A percentile compares a stretch with the other conserved stretches of the same genome.
phyloP scores from a whole-genome alignment of 2,329 filamentous ascomycete genomes.

The Nigrospora sphaerica region DNA sequence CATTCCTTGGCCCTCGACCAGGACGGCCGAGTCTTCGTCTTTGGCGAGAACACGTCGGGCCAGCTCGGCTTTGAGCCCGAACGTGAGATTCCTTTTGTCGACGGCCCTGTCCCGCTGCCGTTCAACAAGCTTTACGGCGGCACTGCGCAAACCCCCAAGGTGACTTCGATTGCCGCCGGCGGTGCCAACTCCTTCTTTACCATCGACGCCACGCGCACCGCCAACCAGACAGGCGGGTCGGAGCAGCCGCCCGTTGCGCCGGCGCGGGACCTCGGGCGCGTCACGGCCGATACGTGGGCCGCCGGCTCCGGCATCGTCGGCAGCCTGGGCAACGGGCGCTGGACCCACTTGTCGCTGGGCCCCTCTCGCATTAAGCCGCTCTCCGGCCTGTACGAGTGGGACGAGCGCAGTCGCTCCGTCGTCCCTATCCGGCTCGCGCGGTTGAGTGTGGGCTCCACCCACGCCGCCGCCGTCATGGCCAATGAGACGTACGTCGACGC shows the following conservation, averaged over 20 bases:
- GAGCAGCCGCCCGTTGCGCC: constrained; percentile 27
- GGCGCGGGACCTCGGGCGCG: constrained; percentile 38
- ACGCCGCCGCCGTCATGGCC: constrained; percentile 75
- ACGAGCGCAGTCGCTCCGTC: constrained; percentile 61
- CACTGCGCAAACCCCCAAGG: constrained; percentile 53
- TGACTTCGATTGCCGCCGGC: constrained; percentile 77
- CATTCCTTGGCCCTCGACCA: constrained; percentile 77
- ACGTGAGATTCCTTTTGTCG: constrained; percentile 52
- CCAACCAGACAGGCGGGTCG: constrained; percentile 17
- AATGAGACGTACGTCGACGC: constrained; percentile 67
- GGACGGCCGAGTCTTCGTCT: constrained; percentile 72
- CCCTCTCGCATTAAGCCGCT: constrained; percentile 78
- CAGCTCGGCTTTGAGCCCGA: constrained; percentile 79
- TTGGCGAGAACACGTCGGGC: constrained; percentile 87
- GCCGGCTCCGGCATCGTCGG: constrained; percentile 84
- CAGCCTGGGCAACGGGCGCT: constrained; percentile 74
- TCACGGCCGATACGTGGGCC: constrained; percentile 75
- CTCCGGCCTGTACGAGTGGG: constrained; percentile 79
- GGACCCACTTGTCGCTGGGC: constrained; percentile 76
- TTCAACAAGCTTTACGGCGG: constrained; percentile 66
- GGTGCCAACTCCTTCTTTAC: constrained; percentile 84
- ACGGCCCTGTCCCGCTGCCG: constrained; percentile 64
- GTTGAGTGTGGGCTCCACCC: constrained; percentile 71
- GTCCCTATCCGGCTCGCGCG: constrained; percentile 71
- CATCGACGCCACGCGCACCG: constrained; percentile 64